Evolutionary conservation across 805 yeast genomes (phyloP).

Genomic region (Candida maltosa): DNA sequence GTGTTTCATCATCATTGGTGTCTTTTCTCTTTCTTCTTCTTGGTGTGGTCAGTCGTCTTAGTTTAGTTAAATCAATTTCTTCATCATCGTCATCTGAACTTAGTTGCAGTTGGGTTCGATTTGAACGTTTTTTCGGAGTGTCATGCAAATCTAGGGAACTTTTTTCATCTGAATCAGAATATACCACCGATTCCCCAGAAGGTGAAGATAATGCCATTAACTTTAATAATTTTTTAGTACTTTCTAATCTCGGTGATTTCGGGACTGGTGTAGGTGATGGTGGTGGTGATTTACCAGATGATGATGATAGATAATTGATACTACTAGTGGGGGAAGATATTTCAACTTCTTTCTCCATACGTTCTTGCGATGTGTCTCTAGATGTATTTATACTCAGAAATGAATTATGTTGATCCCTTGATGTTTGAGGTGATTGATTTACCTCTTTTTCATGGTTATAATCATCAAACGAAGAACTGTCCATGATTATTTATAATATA

Average conservation of each 20-base stretch:
- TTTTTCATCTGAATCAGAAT: slow-evolving; percentile 33
- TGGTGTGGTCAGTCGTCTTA: too few species aligned
- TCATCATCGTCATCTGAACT: slow-evolving; percentile 8
- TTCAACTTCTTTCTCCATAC: too few species aligned
- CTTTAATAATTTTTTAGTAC: too few species aligned
- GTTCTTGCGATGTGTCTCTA: too few species aligned
- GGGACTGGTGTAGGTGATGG: slow-evolving; percentile 7
- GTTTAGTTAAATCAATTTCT: slow-evolving; percentile 4
- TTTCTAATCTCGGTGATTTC: slow-evolving; percentile 6
- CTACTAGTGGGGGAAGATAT: too few species aligned
- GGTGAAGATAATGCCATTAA: background rate
- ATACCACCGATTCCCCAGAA: slow-evolving; percentile 30
- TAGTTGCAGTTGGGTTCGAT: slow-evolving; percentile 6
- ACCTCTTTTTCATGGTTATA: too few species aligned
- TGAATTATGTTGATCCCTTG: background rate
- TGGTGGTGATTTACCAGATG: background rate
- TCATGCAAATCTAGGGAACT: slow-evolving; percentile 21
- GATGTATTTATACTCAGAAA: too few species aligned
- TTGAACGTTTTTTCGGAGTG: background rate
- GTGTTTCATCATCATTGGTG: background rate
- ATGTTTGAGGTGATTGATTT: background rate
- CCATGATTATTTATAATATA: too few species aligned
- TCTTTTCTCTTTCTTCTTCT: background rate
- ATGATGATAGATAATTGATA: too few species aligned
- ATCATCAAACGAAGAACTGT: too few species aligned